phyloP scores from a whole-genome alignment of 2,329 filamentous ascomycete genomes.

The Leptographium flavum region DNA sequence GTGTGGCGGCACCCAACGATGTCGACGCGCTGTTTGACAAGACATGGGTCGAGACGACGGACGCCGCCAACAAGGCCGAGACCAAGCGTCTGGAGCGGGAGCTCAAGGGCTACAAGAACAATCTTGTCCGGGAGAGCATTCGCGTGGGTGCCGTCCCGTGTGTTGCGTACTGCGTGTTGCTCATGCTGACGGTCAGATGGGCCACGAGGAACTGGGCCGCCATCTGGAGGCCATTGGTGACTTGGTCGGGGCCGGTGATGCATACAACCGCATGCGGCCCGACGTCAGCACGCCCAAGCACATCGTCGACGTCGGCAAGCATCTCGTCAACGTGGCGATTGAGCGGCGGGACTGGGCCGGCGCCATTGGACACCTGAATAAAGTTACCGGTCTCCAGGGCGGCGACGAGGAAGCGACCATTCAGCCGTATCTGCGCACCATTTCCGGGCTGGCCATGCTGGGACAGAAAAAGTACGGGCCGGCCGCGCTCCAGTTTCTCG shows the following conservation, averaged over 20 bases:
- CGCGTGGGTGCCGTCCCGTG: constrained; percentile 37
- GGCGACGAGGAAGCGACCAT: constrained; percentile 30
- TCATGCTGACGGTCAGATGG: constrained; percentile 48
- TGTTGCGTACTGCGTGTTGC: not conserved
- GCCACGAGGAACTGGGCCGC: constrained; percentile 78
- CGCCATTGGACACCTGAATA: constrained; percentile 44
- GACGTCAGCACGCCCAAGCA: constrained; percentile 76
- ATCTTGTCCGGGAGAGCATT: constrained; percentile 94
- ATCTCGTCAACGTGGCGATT: constrained; percentile 61
- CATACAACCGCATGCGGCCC: constrained; percentile 77
- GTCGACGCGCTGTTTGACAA: constrained; percentile 52
- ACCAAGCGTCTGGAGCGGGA: constrained; percentile 67
- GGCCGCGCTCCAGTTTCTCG: constrained; percentile 59
- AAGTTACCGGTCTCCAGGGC: constrained; percentile 41
- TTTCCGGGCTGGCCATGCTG: constrained; percentile 35
- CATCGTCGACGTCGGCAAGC: constrained; percentile 67
- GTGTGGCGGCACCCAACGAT: constrained; percentile 48
- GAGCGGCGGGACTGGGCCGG: constrained; percentile 66
- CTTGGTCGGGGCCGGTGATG: constrained; percentile 55
- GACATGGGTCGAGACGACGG: constrained; percentile 59
- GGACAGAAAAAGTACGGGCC: constrained; percentile 34
- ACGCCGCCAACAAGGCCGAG: constrained; percentile 53
- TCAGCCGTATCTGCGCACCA: constrained; percentile 36
- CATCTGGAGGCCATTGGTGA: constrained; percentile 73
- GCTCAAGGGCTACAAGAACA: constrained; percentile 88